Evolutionary conservation across 2,329 filamentous ascomycete species (phyloP).

Genomic region (Stromatinia cepivora): DNA sequence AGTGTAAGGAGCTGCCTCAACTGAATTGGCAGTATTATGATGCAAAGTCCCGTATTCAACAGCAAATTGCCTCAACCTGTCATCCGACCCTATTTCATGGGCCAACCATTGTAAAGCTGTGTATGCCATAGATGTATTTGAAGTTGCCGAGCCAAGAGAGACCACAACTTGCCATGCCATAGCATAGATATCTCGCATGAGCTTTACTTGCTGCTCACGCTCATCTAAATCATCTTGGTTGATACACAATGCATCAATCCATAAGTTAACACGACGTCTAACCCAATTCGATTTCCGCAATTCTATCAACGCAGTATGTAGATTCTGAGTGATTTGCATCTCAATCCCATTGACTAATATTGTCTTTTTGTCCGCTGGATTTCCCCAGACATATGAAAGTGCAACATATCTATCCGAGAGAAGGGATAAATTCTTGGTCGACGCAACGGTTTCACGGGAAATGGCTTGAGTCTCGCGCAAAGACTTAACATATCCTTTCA

Average conservation of each 20-base stretch:
- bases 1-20: slow-evolving; percentile 10
- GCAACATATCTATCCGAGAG: slow-evolving; percentile 19
- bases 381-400: slow-evolving; percentile 20
- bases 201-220: slow-evolving; percentile 23
- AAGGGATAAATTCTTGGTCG: not conserved
- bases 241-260: slow-evolving; percentile 27
- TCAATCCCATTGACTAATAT: slow-evolving; percentile 15
- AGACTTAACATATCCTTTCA: slow-evolving; percentile 12
- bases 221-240: slow-evolving; percentile 26
- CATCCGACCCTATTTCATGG: slow-evolving; percentile 5
- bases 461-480: not conserved
- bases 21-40: not conserved
- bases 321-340: slow-evolving; percentile 12
- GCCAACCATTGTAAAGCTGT: slow-evolving; percentile 12
- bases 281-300: slow-evolving; percentile 14
- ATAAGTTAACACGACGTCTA: slow-evolving; percentile 13
- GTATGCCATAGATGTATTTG: not conserved
- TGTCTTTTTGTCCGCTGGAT: slow-evolving; percentile 1
- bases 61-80: slow-evolving; percentile 17
- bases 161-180: slow-evolving; percentile 19
- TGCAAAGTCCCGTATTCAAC: slow-evolving; percentile 12
- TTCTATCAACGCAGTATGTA: slow-evolving; percentile 1
- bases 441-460: too few species aligned
- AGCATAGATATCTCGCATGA: slow-evolving; percentile 25
- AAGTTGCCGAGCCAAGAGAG: slow-evolving; percentile 2